Conservation (phyloP, 1,284 basidiomycete genomes). For the Leccinum fallax region DNA sequence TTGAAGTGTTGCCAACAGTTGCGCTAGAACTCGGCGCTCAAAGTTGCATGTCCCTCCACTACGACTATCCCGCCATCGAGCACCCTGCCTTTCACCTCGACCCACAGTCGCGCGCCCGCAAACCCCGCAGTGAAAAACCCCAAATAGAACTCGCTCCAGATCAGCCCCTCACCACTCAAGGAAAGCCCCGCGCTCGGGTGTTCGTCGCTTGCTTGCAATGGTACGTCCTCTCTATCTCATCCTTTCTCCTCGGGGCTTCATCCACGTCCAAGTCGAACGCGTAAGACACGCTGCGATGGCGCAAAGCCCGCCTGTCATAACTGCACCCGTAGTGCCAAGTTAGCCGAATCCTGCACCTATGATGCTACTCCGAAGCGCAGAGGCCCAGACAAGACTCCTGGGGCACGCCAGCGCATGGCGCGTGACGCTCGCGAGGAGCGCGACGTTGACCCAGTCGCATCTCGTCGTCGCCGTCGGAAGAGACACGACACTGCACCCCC, state of each 20-base stretch:
- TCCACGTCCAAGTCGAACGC: constrained; percentile 52
- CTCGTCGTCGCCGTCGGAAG: constrained; percentile 43
- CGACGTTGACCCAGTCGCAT: constrained; percentile 26
- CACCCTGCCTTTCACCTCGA: background rate
- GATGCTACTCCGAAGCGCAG: constrained; percentile 72
- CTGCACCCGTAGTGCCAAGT: constrained; percentile 54
- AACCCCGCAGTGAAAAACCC: constrained; percentile 58
- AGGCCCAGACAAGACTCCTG: constrained; percentile 74
- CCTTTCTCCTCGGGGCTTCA: constrained; percentile 10
- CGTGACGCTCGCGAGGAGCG: constrained; percentile 38
- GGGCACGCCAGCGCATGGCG: constrained; percentile 63
- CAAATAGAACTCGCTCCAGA: constrained; percentile 65
- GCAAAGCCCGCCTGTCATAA: constrained; percentile 74
- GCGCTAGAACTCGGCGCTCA: constrained; percentile 31
- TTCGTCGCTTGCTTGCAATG: constrained; percentile 78
- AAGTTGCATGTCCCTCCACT: background rate
- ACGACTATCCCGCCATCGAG: background rate
- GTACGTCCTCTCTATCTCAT: constrained; percentile 39
- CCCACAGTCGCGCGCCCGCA: constrained; percentile 25
- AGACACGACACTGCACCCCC: constrained; percentile 5
- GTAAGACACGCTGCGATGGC: constrained; percentile 82
- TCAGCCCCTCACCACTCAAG: constrained; percentile 76
- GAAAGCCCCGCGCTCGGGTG: constrained; percentile 69
- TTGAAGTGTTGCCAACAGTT: no score
- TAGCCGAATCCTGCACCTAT: constrained; percentile 54